These are phyloP conservation scores for Castanea mollissima DNA, from an alignment of 306 rosid species.

Conservation along the genomic window DNA sequence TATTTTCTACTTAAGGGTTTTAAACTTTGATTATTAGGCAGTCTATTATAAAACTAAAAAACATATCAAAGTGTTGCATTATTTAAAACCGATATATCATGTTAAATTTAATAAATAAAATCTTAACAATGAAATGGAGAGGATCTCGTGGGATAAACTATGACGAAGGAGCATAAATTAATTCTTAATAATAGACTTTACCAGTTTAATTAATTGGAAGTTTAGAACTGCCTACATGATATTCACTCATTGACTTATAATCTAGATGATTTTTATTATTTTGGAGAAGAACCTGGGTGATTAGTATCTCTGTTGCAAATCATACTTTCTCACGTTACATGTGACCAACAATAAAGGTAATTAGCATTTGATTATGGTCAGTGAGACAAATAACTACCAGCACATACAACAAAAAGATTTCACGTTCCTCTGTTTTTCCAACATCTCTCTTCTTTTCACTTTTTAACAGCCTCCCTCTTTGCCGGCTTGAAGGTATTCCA, in stretches of 20 bases:
- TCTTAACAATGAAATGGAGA: too few relatives aligned
- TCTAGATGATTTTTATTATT: too few relatives aligned
- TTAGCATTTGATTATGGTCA: not conserved
- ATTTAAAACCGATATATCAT: too few relatives aligned
- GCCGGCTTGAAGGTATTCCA: slow-evolving; percentile 4
- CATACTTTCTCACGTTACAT: not conserved
- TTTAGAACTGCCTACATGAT: too few relatives aligned
- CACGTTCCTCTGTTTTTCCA: not conserved
- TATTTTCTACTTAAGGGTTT: not conserved
- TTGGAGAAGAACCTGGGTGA: too few relatives aligned
- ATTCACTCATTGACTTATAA: not conserved
- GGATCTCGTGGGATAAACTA: too few relatives aligned
- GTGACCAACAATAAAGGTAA: not conserved
- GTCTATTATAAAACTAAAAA: not conserved
- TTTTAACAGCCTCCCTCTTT: not conserved
- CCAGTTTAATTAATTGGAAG: too few relatives aligned
- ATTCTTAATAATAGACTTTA: too few relatives aligned
- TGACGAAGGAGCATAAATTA: too few relatives aligned
- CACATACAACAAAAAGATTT: not conserved
- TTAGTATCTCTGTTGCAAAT: too few relatives aligned
- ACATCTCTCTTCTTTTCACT: not conserved
- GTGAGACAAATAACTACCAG: slow-evolving; percentile 21
- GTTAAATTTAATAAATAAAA: too few relatives aligned
- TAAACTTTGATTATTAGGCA: not conserved
- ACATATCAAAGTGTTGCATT: too few relatives aligned